phyloP scores from a whole-genome alignment of 345 rosid genomes.

The Salix purpurea region DNA sequence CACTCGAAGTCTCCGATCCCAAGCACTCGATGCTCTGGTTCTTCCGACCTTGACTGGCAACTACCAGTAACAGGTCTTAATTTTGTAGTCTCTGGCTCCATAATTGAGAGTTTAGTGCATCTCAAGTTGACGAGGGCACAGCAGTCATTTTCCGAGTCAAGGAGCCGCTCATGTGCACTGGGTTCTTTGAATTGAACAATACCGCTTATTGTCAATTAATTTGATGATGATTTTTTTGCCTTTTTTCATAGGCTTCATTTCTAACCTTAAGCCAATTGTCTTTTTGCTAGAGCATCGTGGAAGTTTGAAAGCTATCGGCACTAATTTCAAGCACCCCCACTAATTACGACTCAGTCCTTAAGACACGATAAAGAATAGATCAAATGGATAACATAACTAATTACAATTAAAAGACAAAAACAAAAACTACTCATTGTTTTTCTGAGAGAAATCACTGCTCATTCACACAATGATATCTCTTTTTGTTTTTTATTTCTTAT shows the following conservation, averaged over 20 bases:
- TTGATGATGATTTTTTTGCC: too few species aligned
- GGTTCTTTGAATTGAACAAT: background rate
- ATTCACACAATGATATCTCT: too few species aligned
- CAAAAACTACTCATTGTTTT: too few species aligned
- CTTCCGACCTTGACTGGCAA: background rate
- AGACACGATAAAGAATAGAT: too few species aligned
- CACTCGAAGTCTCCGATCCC: background rate
- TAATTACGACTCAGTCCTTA: too few species aligned
- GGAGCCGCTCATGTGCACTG: background rate
- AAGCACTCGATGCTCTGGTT: background rate
- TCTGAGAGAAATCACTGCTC: too few species aligned
- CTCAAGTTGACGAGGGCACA: background rate
- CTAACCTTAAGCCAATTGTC: background rate
- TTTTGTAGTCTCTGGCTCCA: background rate
- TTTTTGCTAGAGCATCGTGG: too few species aligned
- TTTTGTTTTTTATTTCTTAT: too few species aligned
- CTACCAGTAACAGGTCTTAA: background rate
- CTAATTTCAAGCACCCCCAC: too few species aligned
- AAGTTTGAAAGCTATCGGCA: too few species aligned
- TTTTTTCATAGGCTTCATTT: background rate
- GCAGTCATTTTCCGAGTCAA: slow-evolving; percentile 16
- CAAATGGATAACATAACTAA: too few species aligned
- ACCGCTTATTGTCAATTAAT: background rate
- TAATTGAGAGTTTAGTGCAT: background rate
- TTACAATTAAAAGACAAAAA: too few species aligned